Base-by-base conservation (phyloP, 1,284 basidiomycete genomes). In the Sutorius eximius region DNA sequence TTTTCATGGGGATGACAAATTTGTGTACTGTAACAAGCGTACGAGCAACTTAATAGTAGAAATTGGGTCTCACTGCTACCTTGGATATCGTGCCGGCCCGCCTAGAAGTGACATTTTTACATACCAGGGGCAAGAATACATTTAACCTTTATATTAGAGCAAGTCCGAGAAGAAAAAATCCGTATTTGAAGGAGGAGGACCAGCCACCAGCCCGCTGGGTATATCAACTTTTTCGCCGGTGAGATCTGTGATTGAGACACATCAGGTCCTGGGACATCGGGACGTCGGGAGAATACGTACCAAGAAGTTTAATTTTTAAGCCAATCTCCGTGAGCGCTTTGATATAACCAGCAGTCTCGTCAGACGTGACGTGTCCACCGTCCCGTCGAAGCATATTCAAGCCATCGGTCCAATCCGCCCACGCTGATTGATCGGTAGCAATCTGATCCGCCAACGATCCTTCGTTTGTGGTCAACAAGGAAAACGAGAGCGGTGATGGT, bases 391-490 rank as follows among this genome's bases (percentile, higher is more conserved):
- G 77, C 82, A 96, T 92, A 64, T 93, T 92, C 68, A 98, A 73
- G 3, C 95, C 95, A 70, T 98, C 95, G 1, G 92, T 92, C 95
- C 95, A 98, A 73, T 98, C 95, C 22, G 93, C 91, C 82, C 92
- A 94, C 44, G 91, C 80, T 18, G 89, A 86, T 50, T 85, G 80
- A 70, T 95, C 91, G 10, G 91, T 83, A 2, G 94, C 93, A 62
- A 95, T 89, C 59, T 92, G 82, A 69, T 97, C 93, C 6, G 93
- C 89, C 52, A 96, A 71, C 18, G 89, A 88, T 15, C 84, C 82
- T 64, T 91, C 89, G 56, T 82, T 82, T 30, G 87, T 78, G 53
- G 81, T 87, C 49, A 91, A 70, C 55, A 95, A 72, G 5, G 91
- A 93, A 71, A 94, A 95, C 3, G 89, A 91, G 24, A 93, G 75